Base-by-base conservation (phyloP, 441 rosid species). In the Theobroma grandiflorum region DNA sequence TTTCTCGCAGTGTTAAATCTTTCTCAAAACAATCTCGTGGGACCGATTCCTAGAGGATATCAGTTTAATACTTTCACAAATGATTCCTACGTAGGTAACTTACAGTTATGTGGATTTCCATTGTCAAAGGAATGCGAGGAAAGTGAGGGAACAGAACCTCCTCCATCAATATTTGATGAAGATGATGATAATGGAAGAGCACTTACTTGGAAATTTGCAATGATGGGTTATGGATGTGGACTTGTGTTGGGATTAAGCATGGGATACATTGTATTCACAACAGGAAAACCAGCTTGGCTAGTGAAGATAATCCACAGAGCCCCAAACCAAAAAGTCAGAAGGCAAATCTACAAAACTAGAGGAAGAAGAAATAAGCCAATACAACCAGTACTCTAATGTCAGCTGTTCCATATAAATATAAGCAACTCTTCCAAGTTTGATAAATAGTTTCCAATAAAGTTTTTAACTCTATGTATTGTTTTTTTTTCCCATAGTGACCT, bases 1-100 rank as follows among this genome's bases (percentile, higher is more conserved):
- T 86, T 81, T 37, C 80, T 86, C 26, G 16, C n/a, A 20, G 62
- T 76, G 11, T 16, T 79, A 15, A 80, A 76, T 57, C 14, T 80
- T 35, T 64, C 85, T 1, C 58, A 61, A n/a, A 84, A 84, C 65
- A 79, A 71, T 37, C 82, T 84, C 9, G 42, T 22, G 14, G 82
- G 84, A 20, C 65, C 71, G 15, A 80, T 80, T 15, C 81, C 81
- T 8, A 20, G 6, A 37, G 77, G 65, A 14, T 3, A 9, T 10
- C 82, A 79, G 26, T 37, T 79, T 42, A 14, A 64, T 15, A 79
- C 72, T 3, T 79, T 79, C 63, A 38, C 35, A 15, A 61, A 8
- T 3, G 33, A 26, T 26, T 26, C 31, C 31, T 26, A 26, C 31
- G 1, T 26, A 26, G 31, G 31, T 26, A 26, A 26, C 31, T 26